Base-by-base conservation (phyloP, 257 asterid genomes). In the Jaltomata sinuosa region DNA sequence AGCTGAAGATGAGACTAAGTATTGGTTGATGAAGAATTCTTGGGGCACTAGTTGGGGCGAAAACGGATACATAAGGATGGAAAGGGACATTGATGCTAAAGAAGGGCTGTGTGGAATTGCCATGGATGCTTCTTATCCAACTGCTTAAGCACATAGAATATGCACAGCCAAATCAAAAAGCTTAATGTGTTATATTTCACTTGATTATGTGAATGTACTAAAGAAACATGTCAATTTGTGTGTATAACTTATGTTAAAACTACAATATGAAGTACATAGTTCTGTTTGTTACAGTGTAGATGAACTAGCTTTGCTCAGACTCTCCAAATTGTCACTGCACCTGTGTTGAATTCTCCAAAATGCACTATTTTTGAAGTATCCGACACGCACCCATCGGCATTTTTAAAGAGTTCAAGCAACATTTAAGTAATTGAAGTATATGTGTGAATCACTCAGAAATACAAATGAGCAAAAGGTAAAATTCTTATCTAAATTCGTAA, bases 121-220 rank as follows among this genome's bases (percentile, higher is more conserved):
- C 27, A 89, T 90, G 93, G 83, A 87, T 65, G 88, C 90, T 85
- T 88, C 90, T 16, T 90, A 90, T 81, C 93, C 93, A 68, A 87
- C 89, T 61, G 89, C 86, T 50, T 57, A 68, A 68, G 65, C 0
- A 65, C 15, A 8, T 64, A 31, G 9, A 29, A 12, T 29, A 64
- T 64, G 71, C 15, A 31, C 31, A 31, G 42, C n/a, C 45, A 65
- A 65, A 65, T 65, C 45, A n/a, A 31, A 31, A 65, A 25, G 45
- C 74, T 31, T 31, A 12, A 14, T 64, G 11, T 29, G n/a, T n/a
- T n/a, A n/a, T n/a, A n/a, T n/a, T 25, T 62, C 34, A 62, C 21
- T 62, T 27, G 38, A 62, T 62, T 29, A 62, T 62, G n/a, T 27
- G 29, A 62, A 29, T 62, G 40, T 12, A n/a, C 71, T 29, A 62